Base-by-base conservation (phyloP, 768 basidiomycete genomes). In the Termitomyces bulborhizus region DNA sequence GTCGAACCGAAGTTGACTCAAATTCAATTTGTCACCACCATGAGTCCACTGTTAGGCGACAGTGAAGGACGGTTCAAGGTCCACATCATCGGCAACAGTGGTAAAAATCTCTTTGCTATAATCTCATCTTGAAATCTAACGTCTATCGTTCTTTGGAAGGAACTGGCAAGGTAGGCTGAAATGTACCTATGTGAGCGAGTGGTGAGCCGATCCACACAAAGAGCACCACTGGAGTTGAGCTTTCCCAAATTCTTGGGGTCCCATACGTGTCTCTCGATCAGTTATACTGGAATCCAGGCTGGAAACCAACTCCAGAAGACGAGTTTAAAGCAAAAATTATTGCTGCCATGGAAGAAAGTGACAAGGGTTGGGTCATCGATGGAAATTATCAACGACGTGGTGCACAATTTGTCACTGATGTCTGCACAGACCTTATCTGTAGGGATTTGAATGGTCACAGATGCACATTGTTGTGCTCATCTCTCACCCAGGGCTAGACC, bases 401-500 rank as follows among this genome's bases (percentile, higher is more conserved):
- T 12, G 75, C 70, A 1, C 57, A 56, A 3, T 53, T 80, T 2
- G 64, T 78, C 5, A 58, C 65, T 0, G 68, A 76, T 3, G 63
- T 63, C 21, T 67, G 75, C 13, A 83, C 82, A 4, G 81, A 84
- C 62, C 62, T 79, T 7, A 74, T 84, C 21, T 84, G 83, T 84
- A 55, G 45, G 75, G 68, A 31, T 27, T 18, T 41, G 3, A 27
- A 21, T 41, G 18, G 13, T 21, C 18, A 32, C 12, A 18, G 36
- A 51, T 29, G 26, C 44, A 39, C 2, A 45, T 36, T 21, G 0
- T 16, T 47, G 27, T 34, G 31, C 46, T 43, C 15, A 21, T 37
- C 50, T 46, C 42, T 39, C 11, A 13, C 54, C 9, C 52, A 88
- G 85, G 86, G 86, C 69, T 88, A 21, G 85, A 87, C 59, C 84